Percentiles rank a stretch among this genome's conserved stretches.
Evolutionary conservation across 2,329 filamentous ascomycete species (phyloP).

Genomic region (Zarea fungicola): DNA sequence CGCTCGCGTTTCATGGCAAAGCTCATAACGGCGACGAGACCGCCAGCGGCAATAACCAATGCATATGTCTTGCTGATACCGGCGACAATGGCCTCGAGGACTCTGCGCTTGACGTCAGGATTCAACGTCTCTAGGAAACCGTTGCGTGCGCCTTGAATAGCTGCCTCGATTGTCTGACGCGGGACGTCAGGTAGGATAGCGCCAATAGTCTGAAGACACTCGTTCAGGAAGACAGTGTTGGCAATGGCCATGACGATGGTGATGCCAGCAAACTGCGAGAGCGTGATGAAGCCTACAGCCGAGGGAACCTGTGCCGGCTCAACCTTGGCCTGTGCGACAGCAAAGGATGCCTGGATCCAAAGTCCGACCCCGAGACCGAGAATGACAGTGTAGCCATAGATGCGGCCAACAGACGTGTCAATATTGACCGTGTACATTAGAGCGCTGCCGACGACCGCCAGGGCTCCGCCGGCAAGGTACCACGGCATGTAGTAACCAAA

Average conservation of each 20-base stretch:
- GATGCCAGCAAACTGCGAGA: constrained; percentile 27
- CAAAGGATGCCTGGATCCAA: constrained; percentile 29
- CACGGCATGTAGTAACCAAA: constrained; percentile 35
- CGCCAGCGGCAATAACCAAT: constrained; percentile 17
- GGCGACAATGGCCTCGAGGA: constrained; percentile 22
- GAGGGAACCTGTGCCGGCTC: constrained; percentile 21
- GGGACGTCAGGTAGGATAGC: constrained; percentile 19
- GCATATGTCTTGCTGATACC: constrained; percentile 17
- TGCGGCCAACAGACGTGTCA: constrained; percentile 13
- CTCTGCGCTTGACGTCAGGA: constrained; percentile 16
- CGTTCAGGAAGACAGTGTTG: constrained; percentile 31
- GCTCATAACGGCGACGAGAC: neutral
- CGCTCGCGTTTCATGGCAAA: neutral
- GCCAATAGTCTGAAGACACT: constrained; percentile 1
- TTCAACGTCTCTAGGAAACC: constrained; percentile 13
- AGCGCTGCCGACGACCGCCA: constrained; percentile 30
- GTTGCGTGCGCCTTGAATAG: constrained; percentile 18
- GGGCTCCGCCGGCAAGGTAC: constrained; percentile 31
- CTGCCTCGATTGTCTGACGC: constrained; percentile 19
- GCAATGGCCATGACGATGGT: constrained; percentile 30
- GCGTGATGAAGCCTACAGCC: constrained; percentile 31
- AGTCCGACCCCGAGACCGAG: constrained; percentile 35
- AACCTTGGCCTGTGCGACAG: constrained; percentile 31
- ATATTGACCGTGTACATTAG: constrained; percentile 17
- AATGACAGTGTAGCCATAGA: constrained; percentile 33